Percentiles rank a stretch among this genome's conserved stretches.
Evolutionary conservation across 495 filamentous ascomycete species (phyloP).

Genomic region (Penicillium samsonianum): DNA sequence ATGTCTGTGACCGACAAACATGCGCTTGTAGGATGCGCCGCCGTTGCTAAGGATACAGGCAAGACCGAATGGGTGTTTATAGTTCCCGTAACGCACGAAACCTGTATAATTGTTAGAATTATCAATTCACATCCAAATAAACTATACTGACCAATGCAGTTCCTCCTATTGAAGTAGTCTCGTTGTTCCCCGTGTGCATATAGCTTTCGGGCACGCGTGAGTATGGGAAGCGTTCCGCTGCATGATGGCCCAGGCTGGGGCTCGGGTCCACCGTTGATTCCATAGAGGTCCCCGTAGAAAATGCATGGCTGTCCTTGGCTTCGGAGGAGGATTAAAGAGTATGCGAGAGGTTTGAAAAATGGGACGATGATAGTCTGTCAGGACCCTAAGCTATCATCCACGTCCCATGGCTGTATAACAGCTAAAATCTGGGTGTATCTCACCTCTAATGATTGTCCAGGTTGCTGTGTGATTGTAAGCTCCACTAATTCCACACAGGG

Average conservation of each 20-base stretch:
- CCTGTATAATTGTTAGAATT: constrained; percentile 23
- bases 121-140: neutral
- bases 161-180: constrained; percentile 66
- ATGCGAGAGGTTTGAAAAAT: constrained; percentile 62
- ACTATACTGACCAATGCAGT: constrained; percentile 57
- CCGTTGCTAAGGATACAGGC: constrained; percentile 61
- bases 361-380: constrained; percentile 48
- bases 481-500: neutral
- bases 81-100: constrained; percentile 64
- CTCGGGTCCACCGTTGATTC: constrained; percentile 53
- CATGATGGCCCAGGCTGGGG: constrained; percentile 52
- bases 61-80: constrained; percentile 51
- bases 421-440: neutral
- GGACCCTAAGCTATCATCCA: neutral
- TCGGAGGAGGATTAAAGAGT: constrained; percentile 70
- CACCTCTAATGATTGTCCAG: constrained; percentile 59
- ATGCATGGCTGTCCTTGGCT: constrained; percentile 66
- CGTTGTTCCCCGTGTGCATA: constrained; percentile 68
- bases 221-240: constrained; percentile 56
- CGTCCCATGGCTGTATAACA: neutral
- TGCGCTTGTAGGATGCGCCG: constrained; percentile 48
- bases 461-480: constrained; percentile 46
- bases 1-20: constrained; percentile 65
- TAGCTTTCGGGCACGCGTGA: constrained; percentile 65
- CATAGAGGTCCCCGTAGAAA: constrained; percentile 76